Conservation (phyloP, 257 asterid genomes). For the Scutellaria galericulata region DNA sequence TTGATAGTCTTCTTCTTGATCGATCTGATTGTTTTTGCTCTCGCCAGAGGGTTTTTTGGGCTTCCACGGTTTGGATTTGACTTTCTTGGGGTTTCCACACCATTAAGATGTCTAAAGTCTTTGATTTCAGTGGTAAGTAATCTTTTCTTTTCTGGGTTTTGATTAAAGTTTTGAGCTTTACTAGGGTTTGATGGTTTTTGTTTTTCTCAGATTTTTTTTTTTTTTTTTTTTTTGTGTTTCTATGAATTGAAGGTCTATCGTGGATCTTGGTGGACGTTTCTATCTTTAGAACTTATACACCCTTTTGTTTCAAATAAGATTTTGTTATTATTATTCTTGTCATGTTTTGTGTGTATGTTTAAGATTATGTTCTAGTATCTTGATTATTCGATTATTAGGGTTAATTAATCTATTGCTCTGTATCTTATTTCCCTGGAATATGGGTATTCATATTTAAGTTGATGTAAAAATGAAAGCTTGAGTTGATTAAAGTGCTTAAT, state of each 20-base stretch:
- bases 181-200: neutral
- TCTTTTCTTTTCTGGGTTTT: constrained; percentile 38
- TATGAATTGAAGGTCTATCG: too few relatives aligned
- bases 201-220: neutral
- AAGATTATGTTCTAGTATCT: constrained; percentile 13
- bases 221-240: neutral
- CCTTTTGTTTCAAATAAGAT: neutral
- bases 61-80: constrained; percentile 46
- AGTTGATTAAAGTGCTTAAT: neutral
- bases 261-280: too few relatives aligned
- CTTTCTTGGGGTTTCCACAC: constrained; percentile 38
- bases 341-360: neutral
- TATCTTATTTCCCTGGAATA: neutral
- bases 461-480: neutral
- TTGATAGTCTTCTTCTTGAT: constrained; percentile 44
- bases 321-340: neutral
- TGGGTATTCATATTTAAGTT: neutral
- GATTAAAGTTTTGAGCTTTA: neutral
- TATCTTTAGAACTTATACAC: neutral
- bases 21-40: constrained; percentile 61
- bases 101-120: constrained; percentile 71
- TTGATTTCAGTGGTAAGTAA: constrained; percentile 75
- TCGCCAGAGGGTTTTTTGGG: constrained; percentile 61
- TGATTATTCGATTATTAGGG: neutral
- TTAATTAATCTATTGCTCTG: neutral